Conservation (phyloP, 495 filamentous ascomycete species). For the Letharia columbiana region DNA sequence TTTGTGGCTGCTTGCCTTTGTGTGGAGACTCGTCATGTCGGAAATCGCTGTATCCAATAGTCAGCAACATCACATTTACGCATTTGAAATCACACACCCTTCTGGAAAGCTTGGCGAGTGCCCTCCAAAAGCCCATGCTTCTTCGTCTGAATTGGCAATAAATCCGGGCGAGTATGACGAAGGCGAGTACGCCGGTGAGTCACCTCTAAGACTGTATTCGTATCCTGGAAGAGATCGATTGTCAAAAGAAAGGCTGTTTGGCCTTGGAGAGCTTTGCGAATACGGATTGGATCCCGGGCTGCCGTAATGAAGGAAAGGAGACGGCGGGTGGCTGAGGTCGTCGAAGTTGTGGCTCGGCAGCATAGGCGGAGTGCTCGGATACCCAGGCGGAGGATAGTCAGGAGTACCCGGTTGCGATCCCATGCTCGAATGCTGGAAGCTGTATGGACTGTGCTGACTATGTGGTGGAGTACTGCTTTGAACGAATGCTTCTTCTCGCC, state of each 20-base stretch:
- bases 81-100: slow-evolving; percentile 18
- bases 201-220: slow-evolving; percentile 20
- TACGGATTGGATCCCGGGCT: slow-evolving; percentile 19
- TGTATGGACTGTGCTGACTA: slow-evolving; percentile 23
- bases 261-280: slow-evolving; percentile 23
- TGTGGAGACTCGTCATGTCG: slow-evolving; percentile 11
- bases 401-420: slow-evolving; percentile 26
- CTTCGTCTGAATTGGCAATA: slow-evolving; percentile 24
- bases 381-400: slow-evolving; percentile 21
- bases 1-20: slow-evolving; percentile 8
- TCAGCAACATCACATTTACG: slow-evolving; percentile 16
- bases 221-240: slow-evolving; percentile 21
- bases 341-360: slow-evolving; percentile 23
- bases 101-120: slow-evolving; percentile 22
- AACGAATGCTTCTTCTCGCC: slow-evolving; percentile 9
- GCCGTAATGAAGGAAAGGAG: slow-evolving; percentile 25
- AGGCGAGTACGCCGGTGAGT: slow-evolving; percentile 26
- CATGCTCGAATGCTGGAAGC: slow-evolving; percentile 22
- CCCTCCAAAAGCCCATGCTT: slow-evolving; percentile 19
- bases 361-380: slow-evolving; percentile 20
- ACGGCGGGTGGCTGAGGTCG: slow-evolving; percentile 25
- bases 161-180: slow-evolving; percentile 25
- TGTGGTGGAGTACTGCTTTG: slow-evolving; percentile 8
- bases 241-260: slow-evolving; percentile 22
- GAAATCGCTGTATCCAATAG: slow-evolving; percentile 4